A percentile compares a stretch with the other conserved stretches of the same genome.
These are phyloP conservation scores for Geopyxis carbonaria DNA, from an alignment of 495 filamentous ascomycete species.

Conservation along the genomic window DNA sequence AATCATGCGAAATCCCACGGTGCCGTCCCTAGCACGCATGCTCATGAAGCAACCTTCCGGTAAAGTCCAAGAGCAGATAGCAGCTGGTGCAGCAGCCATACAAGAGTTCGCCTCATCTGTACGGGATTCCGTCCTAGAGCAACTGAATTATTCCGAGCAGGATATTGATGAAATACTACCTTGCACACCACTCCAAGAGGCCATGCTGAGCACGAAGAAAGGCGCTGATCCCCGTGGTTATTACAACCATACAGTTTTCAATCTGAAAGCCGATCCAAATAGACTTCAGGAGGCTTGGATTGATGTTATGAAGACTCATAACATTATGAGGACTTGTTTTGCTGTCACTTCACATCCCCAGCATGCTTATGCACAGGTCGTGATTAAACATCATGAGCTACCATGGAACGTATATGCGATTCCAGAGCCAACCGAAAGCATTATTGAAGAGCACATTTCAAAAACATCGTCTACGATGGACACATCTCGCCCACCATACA, in stretches of 20 bases:
- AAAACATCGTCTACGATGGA: constrained; percentile 9
- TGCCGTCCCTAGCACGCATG: constrained; percentile 36
- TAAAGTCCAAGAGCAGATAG: neutral
- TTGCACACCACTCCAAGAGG: constrained; percentile 68
- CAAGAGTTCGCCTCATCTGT: constrained; percentile 28
- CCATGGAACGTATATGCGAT: constrained; percentile 22
- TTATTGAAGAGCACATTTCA: constrained; percentile 14
- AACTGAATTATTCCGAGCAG: constrained; percentile 25
- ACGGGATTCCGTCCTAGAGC: constrained; percentile 21
- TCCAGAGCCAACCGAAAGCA: constrained; percentile 1
- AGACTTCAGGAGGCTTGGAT: constrained; percentile 32
- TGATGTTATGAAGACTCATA: constrained; percentile 36
- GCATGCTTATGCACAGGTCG: constrained; percentile 42
- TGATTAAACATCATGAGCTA: constrained; percentile 26
- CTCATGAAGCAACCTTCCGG: constrained; percentile 10
- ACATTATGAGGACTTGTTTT: constrained; percentile 46
- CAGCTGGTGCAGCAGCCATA: constrained; percentile 6
- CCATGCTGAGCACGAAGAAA: constrained; percentile 47
- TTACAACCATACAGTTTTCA: constrained; percentile 38
- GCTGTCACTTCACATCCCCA: constrained; percentile 31
- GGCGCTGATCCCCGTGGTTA: constrained; percentile 30
- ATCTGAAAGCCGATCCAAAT: constrained; percentile 29
- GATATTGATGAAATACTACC: constrained; percentile 42
- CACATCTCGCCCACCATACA: constrained; percentile 22
- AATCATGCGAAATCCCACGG: constrained; percentile 44